phyloP scores from a whole-genome alignment of 1,284 basidiomycete species.

The Malassezia restricta region DNA sequence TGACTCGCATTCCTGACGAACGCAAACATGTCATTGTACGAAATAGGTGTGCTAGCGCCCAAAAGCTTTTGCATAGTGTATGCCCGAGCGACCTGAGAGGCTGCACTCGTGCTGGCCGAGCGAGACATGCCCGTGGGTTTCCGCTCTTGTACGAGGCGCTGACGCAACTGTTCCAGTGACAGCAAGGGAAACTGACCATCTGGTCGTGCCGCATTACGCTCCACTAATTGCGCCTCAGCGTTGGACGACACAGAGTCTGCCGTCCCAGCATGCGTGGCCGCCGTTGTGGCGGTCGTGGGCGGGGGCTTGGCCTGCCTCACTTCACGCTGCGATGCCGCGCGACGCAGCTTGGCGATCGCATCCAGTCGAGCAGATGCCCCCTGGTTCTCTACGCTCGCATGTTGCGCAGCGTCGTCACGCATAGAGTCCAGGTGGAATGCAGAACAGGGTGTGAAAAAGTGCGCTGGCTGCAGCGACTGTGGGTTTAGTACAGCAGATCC shows the following conservation, averaged over 20 bases:
- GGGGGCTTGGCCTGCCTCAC: conserved; percentile 6
- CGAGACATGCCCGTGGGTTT: conserved; percentile 25
- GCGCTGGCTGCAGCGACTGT: too few species aligned
- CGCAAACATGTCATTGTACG: conserved; percentile 11
- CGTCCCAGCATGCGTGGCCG: not conserved
- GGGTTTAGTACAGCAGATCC: too few species aligned
- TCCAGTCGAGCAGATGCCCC: conserved; percentile 1
- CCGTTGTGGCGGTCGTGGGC: not conserved
- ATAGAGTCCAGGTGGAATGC: too few species aligned
- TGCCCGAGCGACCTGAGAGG: conserved; percentile 37
- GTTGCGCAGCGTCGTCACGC: too few species aligned
- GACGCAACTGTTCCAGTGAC: conserved; percentile 38
- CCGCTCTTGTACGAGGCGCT: conserved; percentile 35
- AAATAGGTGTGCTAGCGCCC: conserved; percentile 20
- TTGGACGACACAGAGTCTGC: not conserved
- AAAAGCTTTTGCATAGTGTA: conserved; percentile 43
- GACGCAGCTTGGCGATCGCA: conserved; percentile 13
- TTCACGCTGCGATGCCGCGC: conserved; percentile 15
- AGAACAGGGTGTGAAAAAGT: too few species aligned
- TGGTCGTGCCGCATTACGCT: not conserved
- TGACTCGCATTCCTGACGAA: conserved; percentile 14
- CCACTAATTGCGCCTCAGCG: not conserved
- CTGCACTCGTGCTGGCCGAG: conserved; percentile 34
- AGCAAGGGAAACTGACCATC: conserved; percentile 24
- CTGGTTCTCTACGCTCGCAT: too few species aligned